A percentile compares a stretch with the other conserved stretches of the same genome.
phyloP scores from a whole-genome alignment of 2,329 filamentous ascomycete genomes.

The Arthrinium phaeospermum region DNA sequence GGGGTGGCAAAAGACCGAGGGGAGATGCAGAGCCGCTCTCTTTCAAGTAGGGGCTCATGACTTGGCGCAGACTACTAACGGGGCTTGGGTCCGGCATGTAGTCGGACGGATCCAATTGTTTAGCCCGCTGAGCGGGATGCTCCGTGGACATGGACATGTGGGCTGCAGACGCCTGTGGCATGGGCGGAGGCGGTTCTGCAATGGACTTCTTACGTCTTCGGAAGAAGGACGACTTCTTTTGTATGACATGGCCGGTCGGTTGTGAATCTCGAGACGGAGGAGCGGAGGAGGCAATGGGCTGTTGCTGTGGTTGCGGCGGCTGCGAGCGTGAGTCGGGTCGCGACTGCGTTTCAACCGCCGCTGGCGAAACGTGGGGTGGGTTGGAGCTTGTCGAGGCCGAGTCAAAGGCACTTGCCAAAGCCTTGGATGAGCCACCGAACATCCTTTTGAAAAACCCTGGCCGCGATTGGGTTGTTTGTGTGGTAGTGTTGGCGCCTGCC shows the following conservation, averaged over 20 bases:
- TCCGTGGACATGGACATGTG: conserved; percentile 29
- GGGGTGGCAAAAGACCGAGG: conserved; percentile 27
- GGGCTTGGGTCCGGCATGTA: conserved; percentile 60
- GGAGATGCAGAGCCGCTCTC: conserved; percentile 27
- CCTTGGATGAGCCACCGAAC: conserved; percentile 75
- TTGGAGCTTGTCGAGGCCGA: conserved; percentile 21
- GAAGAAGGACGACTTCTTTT: conserved; percentile 97
- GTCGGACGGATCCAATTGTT: conserved; percentile 24
- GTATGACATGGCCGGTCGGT: conserved; percentile 59
- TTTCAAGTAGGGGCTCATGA: conserved; percentile 83
- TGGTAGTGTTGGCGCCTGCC: conserved; percentile 45
- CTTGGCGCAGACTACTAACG: conserved; percentile 80
- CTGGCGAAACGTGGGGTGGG: conserved; percentile 41
- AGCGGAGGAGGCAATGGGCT: conserved; percentile 44
- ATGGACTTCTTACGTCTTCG: conserved; percentile 90
- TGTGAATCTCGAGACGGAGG: conserved; percentile 60
- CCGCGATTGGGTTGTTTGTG: conserved; percentile 62
- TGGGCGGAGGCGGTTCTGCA: conserved; percentile 70
- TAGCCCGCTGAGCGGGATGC: conserved; percentile 3
- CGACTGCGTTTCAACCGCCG: conserved; percentile 45
- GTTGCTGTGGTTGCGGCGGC: conserved; percentile 3
- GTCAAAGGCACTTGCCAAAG: conserved; percentile 19
- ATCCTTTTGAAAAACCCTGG: conserved; percentile 93
- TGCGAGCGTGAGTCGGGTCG: conserved; percentile 44
- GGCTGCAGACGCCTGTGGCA: conserved; percentile 40